Evolutionary conservation across 768 basidiomycete species (phyloP), one percentile per base, ranked within the genome.

Genomic region (Suillus placidus): DNA sequence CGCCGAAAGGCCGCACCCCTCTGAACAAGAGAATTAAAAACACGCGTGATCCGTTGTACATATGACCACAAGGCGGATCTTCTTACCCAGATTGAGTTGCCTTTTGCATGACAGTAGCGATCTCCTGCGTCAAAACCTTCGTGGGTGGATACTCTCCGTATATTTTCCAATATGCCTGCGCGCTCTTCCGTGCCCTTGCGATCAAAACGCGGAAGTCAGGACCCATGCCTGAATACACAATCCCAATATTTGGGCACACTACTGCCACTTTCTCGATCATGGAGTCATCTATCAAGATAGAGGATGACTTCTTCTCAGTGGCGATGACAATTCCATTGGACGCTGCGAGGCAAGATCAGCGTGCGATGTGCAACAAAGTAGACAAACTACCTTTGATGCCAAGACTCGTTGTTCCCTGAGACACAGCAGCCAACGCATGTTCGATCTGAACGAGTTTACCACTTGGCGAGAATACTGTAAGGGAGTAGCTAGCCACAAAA

Each of bases 401-500:
- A 54, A 99, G 87, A 80, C 94, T 95, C 51, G 97, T 99, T 54
- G 95, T 96, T 66, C 97, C 97, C 71, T 93, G 91, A 30, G 93
- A 87, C 65, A 99, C 97, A 38, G 96, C 96, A 64, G 97, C 97
- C 67, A 99, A 84, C 55, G 97, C 97, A 81, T 99, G 97, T 83
- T 99, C 97, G 76, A 99, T 99, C 83, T 99, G 97, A 66, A 99
- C 97, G 60, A 99, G 88, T 85, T 95, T 97, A 70, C 97, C 97
- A 72, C 95, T 97, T 62, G 97, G 97, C 45, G 95, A 97, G 88
- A 99, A 99, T 72, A 97, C 97, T 16, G 97, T 99, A 68, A 99
- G 88, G 70, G 97, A 99, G 84, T 97, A 99, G 75, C 96, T 98
- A 75, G 55, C 61, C 55, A 42, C 32, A 61, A 54, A 45, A 62